Evolutionary conservation across 257 asterid species (phyloP).

Genomic region (Paraleonurus japonicus): DNA sequence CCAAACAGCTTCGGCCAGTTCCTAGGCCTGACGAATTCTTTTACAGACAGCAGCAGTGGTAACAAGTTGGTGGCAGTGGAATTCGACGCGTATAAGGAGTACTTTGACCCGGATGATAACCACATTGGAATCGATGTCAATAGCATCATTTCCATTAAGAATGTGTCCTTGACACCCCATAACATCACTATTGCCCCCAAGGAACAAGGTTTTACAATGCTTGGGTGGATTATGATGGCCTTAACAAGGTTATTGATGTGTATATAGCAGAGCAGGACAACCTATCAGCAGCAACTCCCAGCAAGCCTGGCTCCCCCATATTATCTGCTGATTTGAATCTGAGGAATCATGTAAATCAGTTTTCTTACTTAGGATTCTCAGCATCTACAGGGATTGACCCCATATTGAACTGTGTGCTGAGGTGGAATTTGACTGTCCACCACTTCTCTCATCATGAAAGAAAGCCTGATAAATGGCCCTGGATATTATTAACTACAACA

Average conservation of each 20-base stretch:
- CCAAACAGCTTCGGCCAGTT: slow-evolving; percentile 33
- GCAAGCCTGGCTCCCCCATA: slow-evolving; percentile 32
- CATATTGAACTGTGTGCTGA: slow-evolving; percentile 20
- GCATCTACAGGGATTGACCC: slow-evolving; percentile 1
- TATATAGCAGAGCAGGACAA: slow-evolving; percentile 30
- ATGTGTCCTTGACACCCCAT: slow-evolving; percentile 11
- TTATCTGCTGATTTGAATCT: slow-evolving; percentile 32
- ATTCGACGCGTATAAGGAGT: slow-evolving; percentile 32
- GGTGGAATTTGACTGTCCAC: slow-evolving; percentile 55
- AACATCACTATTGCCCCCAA: slow-evolving; percentile 33
- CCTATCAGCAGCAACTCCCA: slow-evolving; percentile 34
- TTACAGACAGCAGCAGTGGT: background rate
- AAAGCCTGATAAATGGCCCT: slow-evolving; percentile 16
- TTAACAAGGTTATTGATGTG: slow-evolving; percentile 30
- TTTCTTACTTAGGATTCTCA: slow-evolving; percentile 38
- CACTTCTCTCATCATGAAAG: slow-evolving; percentile 28
- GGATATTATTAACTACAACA: slow-evolving; percentile 32
- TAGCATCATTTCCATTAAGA: slow-evolving; percentile 23
- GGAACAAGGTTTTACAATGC: slow-evolving; percentile 22
- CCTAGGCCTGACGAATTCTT: slow-evolving; percentile 39
- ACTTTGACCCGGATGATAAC: slow-evolving; percentile 35
- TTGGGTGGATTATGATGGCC: slow-evolving; percentile 50
- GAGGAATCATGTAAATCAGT: slow-evolving; percentile 11
- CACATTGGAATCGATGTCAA: slow-evolving; percentile 39
- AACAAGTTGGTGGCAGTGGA: slow-evolving; percentile 40